Percentiles rank a stretch among this genome's conserved stretches.
Evolutionary conservation across 805 yeast genomes (phyloP).

Genomic region (Candida coquimbonensis): DNA sequence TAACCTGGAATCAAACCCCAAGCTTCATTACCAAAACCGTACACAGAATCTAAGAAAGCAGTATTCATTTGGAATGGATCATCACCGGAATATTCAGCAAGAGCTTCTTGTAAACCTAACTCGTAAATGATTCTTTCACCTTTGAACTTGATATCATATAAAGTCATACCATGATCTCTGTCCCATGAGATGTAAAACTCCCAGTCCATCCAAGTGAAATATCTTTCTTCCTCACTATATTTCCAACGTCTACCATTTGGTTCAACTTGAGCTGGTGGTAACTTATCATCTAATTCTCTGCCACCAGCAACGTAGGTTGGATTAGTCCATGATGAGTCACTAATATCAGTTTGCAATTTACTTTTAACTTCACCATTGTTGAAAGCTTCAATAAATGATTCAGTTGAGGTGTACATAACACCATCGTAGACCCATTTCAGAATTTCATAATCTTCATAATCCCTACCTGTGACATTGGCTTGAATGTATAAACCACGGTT

Average conservation of each 20-base stretch:
- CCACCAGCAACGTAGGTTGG: slow-evolving; percentile 14
- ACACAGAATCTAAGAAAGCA: slow-evolving; percentile 20
- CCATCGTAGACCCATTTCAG: slow-evolving; percentile 20
- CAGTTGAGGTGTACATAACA: slow-evolving; percentile 17
- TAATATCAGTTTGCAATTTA: slow-evolving; percentile 10
- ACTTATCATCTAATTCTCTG: slow-evolving; percentile 19
- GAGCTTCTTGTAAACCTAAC: slow-evolving; percentile 24
- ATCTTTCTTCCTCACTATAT: slow-evolving; percentile 20
- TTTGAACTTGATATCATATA: slow-evolving; percentile 23
- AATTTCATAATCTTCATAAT: slow-evolving; percentile 8
- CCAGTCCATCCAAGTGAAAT: slow-evolving; percentile 27
- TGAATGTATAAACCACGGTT: slow-evolving; percentile 20
- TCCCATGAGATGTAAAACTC: slow-evolving; percentile 21
- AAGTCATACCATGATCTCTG: slow-evolving; percentile 21
- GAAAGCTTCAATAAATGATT: slow-evolving; percentile 20
- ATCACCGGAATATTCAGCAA: slow-evolving; percentile 26
- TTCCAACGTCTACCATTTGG: slow-evolving; percentile 25
- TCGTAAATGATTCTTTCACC: slow-evolving; percentile 25
- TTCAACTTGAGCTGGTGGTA: slow-evolving; percentile 19
- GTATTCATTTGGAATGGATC: slow-evolving; percentile 26
- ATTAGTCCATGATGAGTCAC: slow-evolving; percentile 5
- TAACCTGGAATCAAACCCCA: slow-evolving; percentile 24
- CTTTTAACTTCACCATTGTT: slow-evolving; percentile 15
- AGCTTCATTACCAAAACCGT: slow-evolving; percentile 26
- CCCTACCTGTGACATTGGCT: slow-evolving; percentile 19